Conservation (phyloP, 2,329 filamentous ascomycete genomes). For the Kalmusia sp. region DNA sequence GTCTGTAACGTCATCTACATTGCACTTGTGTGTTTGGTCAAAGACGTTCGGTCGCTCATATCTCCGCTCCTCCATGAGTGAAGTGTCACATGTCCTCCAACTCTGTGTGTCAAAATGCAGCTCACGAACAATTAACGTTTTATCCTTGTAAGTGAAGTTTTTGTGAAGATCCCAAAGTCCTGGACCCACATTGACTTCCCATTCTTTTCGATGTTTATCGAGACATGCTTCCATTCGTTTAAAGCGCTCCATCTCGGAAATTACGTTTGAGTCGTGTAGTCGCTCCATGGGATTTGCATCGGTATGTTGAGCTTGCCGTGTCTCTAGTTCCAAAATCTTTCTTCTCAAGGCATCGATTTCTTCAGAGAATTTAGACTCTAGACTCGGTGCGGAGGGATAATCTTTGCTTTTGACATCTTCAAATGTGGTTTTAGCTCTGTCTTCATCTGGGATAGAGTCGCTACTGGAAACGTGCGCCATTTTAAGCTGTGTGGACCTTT, state of each 20-base stretch:
- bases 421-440: not conserved
- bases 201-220: conserved; percentile 12
- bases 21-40: not conserved
- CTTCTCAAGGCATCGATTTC: not conserved
- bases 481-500: too few relatives aligned
- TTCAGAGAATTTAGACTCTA: not conserved
- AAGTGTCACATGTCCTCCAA: not conserved
- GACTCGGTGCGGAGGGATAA: not conserved
- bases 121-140: not conserved
- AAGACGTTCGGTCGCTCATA: conserved; percentile 9
- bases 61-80: not conserved
- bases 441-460: not conserved
- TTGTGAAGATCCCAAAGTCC: not conserved
- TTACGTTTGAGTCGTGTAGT: not conserved
- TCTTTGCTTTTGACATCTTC: not conserved
- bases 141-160: not conserved
- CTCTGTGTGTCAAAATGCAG: not conserved
- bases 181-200: conserved; percentile 2
- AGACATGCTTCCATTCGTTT: conserved; percentile 11
- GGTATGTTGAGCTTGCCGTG: not conserved
- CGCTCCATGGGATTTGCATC: not conserved
- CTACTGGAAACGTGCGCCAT: too few relatives aligned
- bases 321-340: not conserved
- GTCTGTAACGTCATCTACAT: not conserved
- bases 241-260: conserved; percentile 1